Percentiles rank a stretch among this genome's conserved stretches.
Conservation (phyloP, 2,329 filamentous ascomycete species). For the Monilinia fructigena region DNA sequence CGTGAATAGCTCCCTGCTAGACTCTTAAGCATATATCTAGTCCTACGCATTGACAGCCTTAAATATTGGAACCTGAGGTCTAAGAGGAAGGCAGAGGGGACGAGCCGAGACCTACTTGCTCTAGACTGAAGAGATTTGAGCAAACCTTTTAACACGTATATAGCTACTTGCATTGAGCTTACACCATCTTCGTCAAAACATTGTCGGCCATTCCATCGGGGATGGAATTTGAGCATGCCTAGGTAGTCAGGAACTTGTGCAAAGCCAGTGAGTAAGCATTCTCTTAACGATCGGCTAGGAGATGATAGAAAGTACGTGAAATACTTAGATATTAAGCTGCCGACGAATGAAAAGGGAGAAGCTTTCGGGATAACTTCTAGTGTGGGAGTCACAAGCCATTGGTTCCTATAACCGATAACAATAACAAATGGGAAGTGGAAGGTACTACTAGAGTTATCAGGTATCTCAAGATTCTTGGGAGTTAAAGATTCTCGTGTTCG, state of each 20-base stretch:
- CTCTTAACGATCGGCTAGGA: not conserved
- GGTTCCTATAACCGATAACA: not conserved
- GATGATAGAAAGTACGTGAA: constrained; percentile 2
- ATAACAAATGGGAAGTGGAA: not conserved
- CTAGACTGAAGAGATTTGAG: not conserved
- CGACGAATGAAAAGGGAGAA: not conserved
- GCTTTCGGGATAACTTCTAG: not conserved
- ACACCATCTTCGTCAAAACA: constrained; percentile 3
- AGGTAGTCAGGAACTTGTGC: constrained; percentile 4
- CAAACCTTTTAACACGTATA: not conserved
- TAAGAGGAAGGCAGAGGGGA: not conserved
- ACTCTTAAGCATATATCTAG: not conserved
- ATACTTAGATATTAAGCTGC: not conserved
- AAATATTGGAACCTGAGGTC: no score
- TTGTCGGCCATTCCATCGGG: not conserved
- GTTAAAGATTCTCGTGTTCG: constrained; percentile 13
- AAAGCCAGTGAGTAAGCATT: not conserved
- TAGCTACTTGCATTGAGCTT: not conserved
- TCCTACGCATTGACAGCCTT: not conserved
- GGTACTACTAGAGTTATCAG: not conserved
- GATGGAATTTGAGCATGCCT: not conserved
- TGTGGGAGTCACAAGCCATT: not conserved
- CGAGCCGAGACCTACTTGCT: not conserved
- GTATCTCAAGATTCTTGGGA: not conserved
- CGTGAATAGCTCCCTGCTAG: no score